A percentile compares a stretch with the other conserved stretches of the same genome.
phyloP scores from a whole-genome alignment of 306 rosid species.

The Acacia confusa region DNA sequence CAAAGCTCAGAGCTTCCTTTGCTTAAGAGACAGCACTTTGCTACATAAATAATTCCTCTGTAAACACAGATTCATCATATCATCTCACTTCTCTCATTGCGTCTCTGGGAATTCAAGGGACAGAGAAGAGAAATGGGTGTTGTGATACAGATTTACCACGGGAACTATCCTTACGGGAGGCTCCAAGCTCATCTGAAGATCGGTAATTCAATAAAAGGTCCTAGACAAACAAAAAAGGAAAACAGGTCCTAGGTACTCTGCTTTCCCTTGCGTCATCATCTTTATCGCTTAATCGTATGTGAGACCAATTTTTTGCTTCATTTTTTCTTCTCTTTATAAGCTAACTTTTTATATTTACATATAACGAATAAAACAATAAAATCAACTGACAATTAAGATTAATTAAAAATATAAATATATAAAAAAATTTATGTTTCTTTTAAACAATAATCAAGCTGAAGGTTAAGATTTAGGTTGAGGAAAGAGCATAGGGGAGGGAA shows the following conservation, averaged over 20 bases:
- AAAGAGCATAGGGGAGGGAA: too few species aligned
- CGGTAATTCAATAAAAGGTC: not conserved
- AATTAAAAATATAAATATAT: too few species aligned
- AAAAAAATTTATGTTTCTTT: too few species aligned
- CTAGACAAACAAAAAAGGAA: not conserved
- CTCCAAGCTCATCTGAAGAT: not conserved
- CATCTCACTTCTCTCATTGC: not conserved
- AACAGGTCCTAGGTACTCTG: too few species aligned
- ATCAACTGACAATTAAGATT: too few species aligned
- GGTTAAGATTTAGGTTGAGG: too few species aligned
- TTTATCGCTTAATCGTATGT: too few species aligned
- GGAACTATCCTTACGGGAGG: not conserved
- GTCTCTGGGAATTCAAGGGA: not conserved
- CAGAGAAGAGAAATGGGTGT: not conserved
- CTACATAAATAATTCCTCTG: not conserved
- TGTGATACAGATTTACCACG: not conserved
- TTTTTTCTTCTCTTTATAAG: too few species aligned
- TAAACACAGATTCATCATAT: not conserved
- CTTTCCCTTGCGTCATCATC: not conserved
- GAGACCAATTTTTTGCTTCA: not conserved
- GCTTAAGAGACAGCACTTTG: slow-evolving; percentile 12
- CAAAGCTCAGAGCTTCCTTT: not conserved
- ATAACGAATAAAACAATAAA: too few species aligned
- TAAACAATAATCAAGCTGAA: too few species aligned
- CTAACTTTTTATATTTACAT: too few species aligned